Base-by-base conservation (phyloP, 2,329 filamentous ascomycete genomes). In the Hyphodiscus sp. region DNA sequence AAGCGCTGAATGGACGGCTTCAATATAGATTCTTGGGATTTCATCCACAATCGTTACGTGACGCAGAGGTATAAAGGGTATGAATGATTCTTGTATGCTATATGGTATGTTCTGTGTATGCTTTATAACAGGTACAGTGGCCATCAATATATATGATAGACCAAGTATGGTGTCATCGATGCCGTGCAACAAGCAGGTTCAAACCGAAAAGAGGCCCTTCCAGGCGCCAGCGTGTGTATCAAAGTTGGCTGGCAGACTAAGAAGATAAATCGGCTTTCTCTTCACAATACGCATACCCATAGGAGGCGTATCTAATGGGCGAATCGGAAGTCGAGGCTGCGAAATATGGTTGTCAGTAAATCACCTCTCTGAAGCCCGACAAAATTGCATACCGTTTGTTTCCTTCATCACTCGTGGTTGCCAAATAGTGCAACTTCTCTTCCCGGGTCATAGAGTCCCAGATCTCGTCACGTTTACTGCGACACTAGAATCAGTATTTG, bases 381-480 rank as follows among this genome's bases (percentile, higher is more conserved):
- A 38, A 38, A 2, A n/a, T 6, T 4, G 20, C 51, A 2, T 46
- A 50, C 52, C 52, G 47, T 47, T 54, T 54, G 38, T 54, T 55
- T 13, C 53, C 53, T 30, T 55, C 49, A 19, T 55, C 53, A 20
- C 45, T 49, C 7, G 49, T 55, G 3, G 49, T 55, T n/a, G 41
- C 49, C 7, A 50, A 50, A 33, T 56, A 56, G 20, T 53, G 20
- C 2, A 52, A 20, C 41, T 53, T 50, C 54, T 76, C 69, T 33
- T 73, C 71, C 15, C 63, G 61, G 18, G 62, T 68, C 74, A 77
- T 74, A 9, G 61, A 61, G 46, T 67, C 63, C 74, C 74, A 77
- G 41, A 68, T 67, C 47, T 58, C 57, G 38, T 73, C 71, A 48
- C 70, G 67, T 50, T 43, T 63, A 52, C 61, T 67, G 50, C 2